phyloP scores from a whole-genome alignment of 108 stramenopile genomes.

The Cyclotella cryptica region DNA sequence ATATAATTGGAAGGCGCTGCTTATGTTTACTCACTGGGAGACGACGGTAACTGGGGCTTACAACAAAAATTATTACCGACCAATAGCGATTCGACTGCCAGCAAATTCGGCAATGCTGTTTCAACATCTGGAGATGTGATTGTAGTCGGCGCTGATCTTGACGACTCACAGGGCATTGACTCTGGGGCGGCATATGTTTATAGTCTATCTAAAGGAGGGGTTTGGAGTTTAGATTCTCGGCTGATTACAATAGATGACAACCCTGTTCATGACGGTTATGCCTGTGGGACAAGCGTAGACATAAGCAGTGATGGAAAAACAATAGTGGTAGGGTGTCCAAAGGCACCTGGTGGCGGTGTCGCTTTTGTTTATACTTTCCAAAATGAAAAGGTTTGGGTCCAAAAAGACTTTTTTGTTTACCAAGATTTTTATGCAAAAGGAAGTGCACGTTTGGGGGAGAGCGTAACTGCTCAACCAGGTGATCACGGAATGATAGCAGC shows the following conservation, averaged over 20 bases:
- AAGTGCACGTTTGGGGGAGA: conserved; percentile 22
- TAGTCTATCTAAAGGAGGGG: conserved; percentile 26
- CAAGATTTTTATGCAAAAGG: conserved; percentile 10
- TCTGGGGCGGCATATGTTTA: conserved; percentile 40
- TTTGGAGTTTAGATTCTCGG: conserved; percentile 38
- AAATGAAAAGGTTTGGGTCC: conserved; percentile 30
- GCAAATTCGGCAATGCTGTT: conserved; percentile 35
- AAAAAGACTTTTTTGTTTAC: conserved; percentile 19
- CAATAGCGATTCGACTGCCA: conserved; percentile 24
- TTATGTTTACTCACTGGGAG: conserved; percentile 42
- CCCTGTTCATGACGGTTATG: conserved; percentile 12
- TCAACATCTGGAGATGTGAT: conserved; percentile 33
- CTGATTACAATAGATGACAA: conserved; percentile 26
- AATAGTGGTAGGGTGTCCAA: conserved; percentile 37
- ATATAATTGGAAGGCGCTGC: conserved; percentile 15
- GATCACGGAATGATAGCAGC: conserved; percentile 17
- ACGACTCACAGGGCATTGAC: conserved; percentile 32
- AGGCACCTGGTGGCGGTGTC: conserved; percentile 24
- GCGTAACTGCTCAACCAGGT: conserved; percentile 27
- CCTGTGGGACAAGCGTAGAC: conserved; percentile 32
- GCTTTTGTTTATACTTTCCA: conserved; percentile 27
- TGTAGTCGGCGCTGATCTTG: conserved; percentile 39
- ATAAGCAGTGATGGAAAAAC: conserved; percentile 38
- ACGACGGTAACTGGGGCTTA: conserved; percentile 42
- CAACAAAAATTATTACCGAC: conserved; percentile 45